Evolutionary conservation across 2,329 filamentous ascomycete species (phyloP).

Genomic region (Didymella segeticola): DNA sequence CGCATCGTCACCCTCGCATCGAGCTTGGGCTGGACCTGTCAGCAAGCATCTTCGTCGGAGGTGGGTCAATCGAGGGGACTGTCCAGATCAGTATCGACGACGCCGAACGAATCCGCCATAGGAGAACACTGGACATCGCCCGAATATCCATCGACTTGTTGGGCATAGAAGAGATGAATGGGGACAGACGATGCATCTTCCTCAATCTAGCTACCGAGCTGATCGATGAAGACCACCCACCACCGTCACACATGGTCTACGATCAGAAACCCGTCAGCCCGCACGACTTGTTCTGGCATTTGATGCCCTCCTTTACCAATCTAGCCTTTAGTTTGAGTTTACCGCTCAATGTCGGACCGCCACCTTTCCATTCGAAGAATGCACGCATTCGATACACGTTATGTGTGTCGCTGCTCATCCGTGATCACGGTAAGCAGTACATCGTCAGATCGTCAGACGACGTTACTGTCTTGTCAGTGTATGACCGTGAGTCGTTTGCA

Average conservation of each 20-base stretch:
- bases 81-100: conserved; percentile 58
- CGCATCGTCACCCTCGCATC: conserved; percentile 57
- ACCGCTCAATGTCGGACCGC: conserved; percentile 61
- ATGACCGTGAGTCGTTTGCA: conserved; percentile 54
- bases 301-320: conserved; percentile 55
- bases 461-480: conserved; percentile 59
- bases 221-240: conserved; percentile 58
- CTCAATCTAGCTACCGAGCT: conserved; percentile 60
- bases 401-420: conserved; percentile 56
- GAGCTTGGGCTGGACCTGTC: conserved; percentile 58
- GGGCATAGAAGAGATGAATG: conserved; percentile 59
- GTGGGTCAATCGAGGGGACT: conserved; percentile 60
- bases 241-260: conserved; percentile 59
- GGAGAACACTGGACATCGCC: conserved; percentile 55
- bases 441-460: conserved; percentile 59
- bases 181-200: conserved; percentile 56
- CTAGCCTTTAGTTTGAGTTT: conserved; percentile 61
- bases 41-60: conserved; percentile 62
- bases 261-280: conserved; percentile 48
- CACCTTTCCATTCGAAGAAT: conserved; percentile 60
- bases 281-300: conserved; percentile 56
- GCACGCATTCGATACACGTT: conserved; percentile 60
- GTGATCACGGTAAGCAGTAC: conserved; percentile 56
- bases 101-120: conserved; percentile 53
- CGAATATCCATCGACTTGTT: conserved; percentile 60